Evolutionary conservation across 805 yeast genomes (phyloP).

Genomic region (Yarrowia hollandica): DNA sequence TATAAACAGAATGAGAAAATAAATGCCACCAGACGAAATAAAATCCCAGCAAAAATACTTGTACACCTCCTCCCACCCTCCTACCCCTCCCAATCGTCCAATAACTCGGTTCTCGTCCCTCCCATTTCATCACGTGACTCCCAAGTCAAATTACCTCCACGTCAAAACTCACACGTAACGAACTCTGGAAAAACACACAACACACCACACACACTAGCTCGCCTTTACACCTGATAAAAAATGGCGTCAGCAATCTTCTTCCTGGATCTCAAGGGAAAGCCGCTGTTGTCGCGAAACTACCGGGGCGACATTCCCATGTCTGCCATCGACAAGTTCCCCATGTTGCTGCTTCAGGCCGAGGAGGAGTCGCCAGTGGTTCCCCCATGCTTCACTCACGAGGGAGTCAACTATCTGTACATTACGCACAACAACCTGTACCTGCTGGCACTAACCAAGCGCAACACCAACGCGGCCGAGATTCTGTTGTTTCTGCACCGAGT

Average conservation of each 20-base stretch:
- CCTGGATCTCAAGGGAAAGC: slow-evolving; percentile 66
- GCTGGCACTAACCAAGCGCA: slow-evolving; percentile 40
- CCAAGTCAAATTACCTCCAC: slow-evolving; percentile 24
- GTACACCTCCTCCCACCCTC: neutral
- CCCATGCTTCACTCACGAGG: slow-evolving; percentile 52
- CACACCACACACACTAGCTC: slow-evolving; percentile 17
- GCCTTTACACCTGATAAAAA: no score
- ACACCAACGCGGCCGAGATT: slow-evolving; percentile 55
- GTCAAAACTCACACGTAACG: slow-evolving; percentile 19
- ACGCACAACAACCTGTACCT: slow-evolving; percentile 51
- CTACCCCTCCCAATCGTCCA: neutral
- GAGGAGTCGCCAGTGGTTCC: slow-evolving; percentile 43
- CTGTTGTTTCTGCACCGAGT: slow-evolving; percentile 56
- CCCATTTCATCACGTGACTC: neutral
- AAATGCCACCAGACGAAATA: no score
- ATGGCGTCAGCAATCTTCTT: slow-evolving; percentile 73
- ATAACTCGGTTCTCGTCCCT: neutral
- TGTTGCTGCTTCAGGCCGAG: slow-evolving; percentile 48
- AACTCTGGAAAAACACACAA: no score
- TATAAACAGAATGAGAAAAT: no score
- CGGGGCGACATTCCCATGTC: slow-evolving; percentile 64
- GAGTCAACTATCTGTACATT: slow-evolving; percentile 57
- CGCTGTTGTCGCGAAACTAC: slow-evolving; percentile 67
- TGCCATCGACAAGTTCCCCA: slow-evolving; percentile 63
- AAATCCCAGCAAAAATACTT: no score